A percentile compares a stretch with the other conserved stretches of the same genome.
Evolutionary conservation across 1,139 yeast genomes (phyloP).

Genomic region (Lodderomyces metapsilosis): DNA sequence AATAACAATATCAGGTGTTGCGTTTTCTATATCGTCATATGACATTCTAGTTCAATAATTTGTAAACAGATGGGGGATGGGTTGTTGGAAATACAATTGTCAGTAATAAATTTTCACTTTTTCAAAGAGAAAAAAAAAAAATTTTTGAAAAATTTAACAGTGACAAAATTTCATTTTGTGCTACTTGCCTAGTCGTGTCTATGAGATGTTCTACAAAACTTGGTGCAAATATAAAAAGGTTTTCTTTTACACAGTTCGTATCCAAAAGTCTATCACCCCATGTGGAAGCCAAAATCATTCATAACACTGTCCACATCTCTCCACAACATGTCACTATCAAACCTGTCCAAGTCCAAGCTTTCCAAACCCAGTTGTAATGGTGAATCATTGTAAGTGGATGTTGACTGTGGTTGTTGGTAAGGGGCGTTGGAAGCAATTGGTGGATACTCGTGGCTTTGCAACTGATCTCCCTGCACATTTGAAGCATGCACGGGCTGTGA

Average conservation of each 20-base stretch:
- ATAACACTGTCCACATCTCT: slow-evolving; percentile 87
- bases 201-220: no score
- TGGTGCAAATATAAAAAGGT: no score
- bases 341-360: slow-evolving; percentile 31
- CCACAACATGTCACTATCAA: slow-evolving; percentile 71
- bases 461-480: not conserved
- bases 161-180: not conserved
- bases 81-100: slow-evolving; percentile 8
- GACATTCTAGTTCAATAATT: slow-evolving; percentile 29
- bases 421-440: slow-evolving; percentile 1
- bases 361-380: slow-evolving; percentile 32
- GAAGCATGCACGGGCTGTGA: not conserved
- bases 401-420: slow-evolving; percentile 14
- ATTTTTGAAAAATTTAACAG: slow-evolving; percentile 2
- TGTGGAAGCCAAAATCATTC: slow-evolving; percentile 92
- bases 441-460: not conserved
- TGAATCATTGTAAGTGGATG: slow-evolving; percentile 24
- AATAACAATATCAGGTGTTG: slow-evolving; percentile 80
- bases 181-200: slow-evolving; percentile 1
- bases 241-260: no score
- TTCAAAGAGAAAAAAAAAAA: slow-evolving; percentile 4
- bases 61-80: not conserved
- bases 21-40: slow-evolving; percentile 76
- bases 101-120: slow-evolving; percentile 5
- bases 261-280: no score